A percentile compares a stretch with the other conserved stretches of the same genome.
phyloP scores from a whole-genome alignment of 2,329 filamentous ascomycete genomes.

The Trichoderma koningiopsis region DNA sequence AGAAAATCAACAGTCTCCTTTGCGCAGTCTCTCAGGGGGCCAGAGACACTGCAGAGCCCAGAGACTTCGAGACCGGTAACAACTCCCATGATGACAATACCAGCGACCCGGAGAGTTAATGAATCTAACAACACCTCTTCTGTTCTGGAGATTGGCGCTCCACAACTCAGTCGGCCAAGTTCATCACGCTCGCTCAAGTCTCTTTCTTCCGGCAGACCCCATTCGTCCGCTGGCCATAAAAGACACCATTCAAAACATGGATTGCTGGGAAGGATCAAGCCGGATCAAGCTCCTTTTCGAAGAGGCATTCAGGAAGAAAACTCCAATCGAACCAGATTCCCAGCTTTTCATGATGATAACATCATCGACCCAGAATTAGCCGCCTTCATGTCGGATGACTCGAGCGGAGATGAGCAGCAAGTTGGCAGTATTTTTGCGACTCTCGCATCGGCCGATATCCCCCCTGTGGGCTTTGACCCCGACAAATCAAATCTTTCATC shows the following conservation, averaged over 20 bases:
- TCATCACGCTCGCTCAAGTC: slow-evolving; percentile 89
- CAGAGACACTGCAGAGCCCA: slow-evolving; percentile 45
- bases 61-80: slow-evolving; percentile 57
- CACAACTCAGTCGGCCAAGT: slow-evolving; percentile 83
- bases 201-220: slow-evolving; percentile 66
- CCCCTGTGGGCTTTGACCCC: slow-evolving; percentile 68
- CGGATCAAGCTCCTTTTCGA: slow-evolving; percentile 85
- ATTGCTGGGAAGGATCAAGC: slow-evolving; percentile 73
- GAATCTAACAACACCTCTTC: slow-evolving; percentile 86
- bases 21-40: slow-evolving; percentile 42
- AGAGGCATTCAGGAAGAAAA: slow-evolving; percentile 68
- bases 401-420: slow-evolving; percentile 83
- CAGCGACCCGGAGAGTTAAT: slow-evolving; percentile 64
- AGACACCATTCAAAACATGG: slow-evolving; percentile 88
- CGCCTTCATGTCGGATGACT: slow-evolving; percentile 93
- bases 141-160: slow-evolving; percentile 84
- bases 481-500: slow-evolving; percentile 75
- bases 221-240: slow-evolving; percentile 74
- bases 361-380: slow-evolving; percentile 97
- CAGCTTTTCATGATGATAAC: slow-evolving; percentile 97
- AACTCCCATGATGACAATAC: slow-evolving; percentile 73
- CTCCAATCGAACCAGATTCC: slow-evolving; percentile 64
- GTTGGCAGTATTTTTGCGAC: slow-evolving; percentile 82
- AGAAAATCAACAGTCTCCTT: slow-evolving; percentile 42
- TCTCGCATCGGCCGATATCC: slow-evolving; percentile 66